Percentiles rank a stretch among this genome's conserved stretches.
Conservation (phyloP, 2,329 filamentous ascomycete species). For the Metarhizium anisopliae region DNA sequence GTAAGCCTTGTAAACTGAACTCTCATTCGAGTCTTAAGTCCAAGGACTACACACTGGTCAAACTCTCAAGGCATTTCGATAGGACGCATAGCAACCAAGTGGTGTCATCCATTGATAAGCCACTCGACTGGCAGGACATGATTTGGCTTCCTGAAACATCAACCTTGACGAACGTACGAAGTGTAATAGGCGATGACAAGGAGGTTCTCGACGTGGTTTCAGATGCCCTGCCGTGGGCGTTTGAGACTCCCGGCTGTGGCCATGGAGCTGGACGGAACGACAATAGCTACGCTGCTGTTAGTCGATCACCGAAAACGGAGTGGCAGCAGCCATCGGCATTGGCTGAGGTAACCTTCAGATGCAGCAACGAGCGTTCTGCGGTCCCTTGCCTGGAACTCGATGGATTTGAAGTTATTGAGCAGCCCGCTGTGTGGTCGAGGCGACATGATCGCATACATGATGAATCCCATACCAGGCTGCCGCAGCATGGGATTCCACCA, state of each 20-base stretch:
- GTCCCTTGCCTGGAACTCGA: background rate
- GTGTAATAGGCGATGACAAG: slow-evolving; percentile 19
- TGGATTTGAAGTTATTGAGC: background rate
- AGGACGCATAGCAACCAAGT: slow-evolving; percentile 26
- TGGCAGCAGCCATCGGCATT: background rate
- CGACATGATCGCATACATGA: background rate
- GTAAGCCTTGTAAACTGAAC: slow-evolving; percentile 39
- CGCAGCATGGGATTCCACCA: background rate
- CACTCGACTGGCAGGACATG: slow-evolving; percentile 40
- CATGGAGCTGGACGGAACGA: background rate
- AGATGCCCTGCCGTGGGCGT: slow-evolving; percentile 29
- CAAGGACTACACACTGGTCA: slow-evolving; percentile 44
- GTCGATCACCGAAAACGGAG: background rate
- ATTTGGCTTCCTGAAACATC: slow-evolving; percentile 29
- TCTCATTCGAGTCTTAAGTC: background rate
- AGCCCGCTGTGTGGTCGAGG: background rate
- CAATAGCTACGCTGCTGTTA: background rate
- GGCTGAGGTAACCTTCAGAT: slow-evolving; percentile 5
- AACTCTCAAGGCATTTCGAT: slow-evolving; percentile 52
- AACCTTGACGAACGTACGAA: slow-evolving; percentile 19
- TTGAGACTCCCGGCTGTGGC: slow-evolving; percentile 10
- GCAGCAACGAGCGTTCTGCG: background rate
- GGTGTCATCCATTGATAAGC: slow-evolving; percentile 10
- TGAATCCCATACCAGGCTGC: background rate
- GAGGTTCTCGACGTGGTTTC: slow-evolving; percentile 25